Evolutionary conservation across 768 basidiomycete genomes (phyloP).

Genomic region (Kwoniella dejecticola): DNA sequence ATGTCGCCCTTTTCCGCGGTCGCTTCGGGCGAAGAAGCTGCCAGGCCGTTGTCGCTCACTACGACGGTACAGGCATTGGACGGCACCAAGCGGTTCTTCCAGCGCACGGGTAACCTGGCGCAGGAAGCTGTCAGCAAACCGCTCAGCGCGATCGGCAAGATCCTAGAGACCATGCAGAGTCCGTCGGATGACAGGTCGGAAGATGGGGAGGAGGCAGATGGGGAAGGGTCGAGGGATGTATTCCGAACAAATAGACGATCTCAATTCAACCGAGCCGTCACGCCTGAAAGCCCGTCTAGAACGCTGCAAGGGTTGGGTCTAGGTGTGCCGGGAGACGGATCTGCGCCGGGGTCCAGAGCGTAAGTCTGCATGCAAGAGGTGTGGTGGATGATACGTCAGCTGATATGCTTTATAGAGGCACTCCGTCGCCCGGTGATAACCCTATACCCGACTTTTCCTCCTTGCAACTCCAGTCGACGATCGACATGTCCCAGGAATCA

Average conservation of each 20-base stretch:
- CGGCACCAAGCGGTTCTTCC: conserved; percentile 72
- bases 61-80: conserved; percentile 65
- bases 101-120: conserved; percentile 75
- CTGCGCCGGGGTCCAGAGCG: conserved; percentile 15
- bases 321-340: conserved; percentile 15
- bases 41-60: conserved; percentile 69
- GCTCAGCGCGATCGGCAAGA: conserved; percentile 81
- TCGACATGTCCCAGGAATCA: conserved; percentile 72
- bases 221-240: conserved; percentile 20
- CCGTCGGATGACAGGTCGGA: conserved; percentile 66
- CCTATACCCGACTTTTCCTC: conserved; percentile 33
- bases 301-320: conserved; percentile 9
- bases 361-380: too few relatives aligned
- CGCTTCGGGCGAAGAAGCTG: conserved; percentile 77
- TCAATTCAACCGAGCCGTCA: conserved; percentile 6
- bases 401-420: conserved; percentile 7
- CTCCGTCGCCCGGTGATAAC: conserved; percentile 16
- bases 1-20: conserved; percentile 46
- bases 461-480: conserved; percentile 60
- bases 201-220: conserved; percentile 18
- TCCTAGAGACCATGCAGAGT: conserved; percentile 81
- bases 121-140: conserved; percentile 76
- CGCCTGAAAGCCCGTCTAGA: conserved; percentile 25
- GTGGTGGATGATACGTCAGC: too few relatives aligned
- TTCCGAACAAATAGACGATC: conserved; percentile 17